A percentile compares a stretch with the other conserved stretches of the same genome.
Evolutionary conservation across 2,329 filamentous ascomycete species (phyloP).

Genomic region (Metarhizium brunneum): DNA sequence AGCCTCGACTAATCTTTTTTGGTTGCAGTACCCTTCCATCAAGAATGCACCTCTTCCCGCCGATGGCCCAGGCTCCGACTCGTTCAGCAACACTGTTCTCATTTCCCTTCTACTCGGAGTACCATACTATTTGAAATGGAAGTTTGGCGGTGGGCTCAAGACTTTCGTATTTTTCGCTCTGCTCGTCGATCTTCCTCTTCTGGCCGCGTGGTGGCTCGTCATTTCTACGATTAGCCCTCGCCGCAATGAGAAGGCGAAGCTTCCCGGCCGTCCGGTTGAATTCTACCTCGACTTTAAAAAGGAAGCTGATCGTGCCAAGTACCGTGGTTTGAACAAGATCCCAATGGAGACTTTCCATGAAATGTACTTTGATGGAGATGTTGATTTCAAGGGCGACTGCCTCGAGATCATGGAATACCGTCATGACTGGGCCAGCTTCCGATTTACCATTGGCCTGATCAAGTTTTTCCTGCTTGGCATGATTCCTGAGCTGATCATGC

Average conservation of each 20-base stretch:
- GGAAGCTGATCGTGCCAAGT: conserved; percentile 51
- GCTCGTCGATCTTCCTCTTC: conserved; percentile 68
- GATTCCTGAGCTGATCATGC: conserved; percentile 84
- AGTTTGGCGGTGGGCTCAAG: conserved; percentile 80
- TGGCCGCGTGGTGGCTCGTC: conserved; percentile 74
- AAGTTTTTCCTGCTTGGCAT: conserved; percentile 82
- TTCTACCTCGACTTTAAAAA: conserved; percentile 82
- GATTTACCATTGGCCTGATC: conserved; percentile 78
- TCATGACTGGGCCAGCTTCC: conserved; percentile 95
- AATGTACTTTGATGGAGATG: conserved; percentile 93
- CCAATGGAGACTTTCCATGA: conserved; percentile 92
- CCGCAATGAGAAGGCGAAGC: conserved; percentile 84
- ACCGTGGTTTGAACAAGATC: conserved; percentile 70
- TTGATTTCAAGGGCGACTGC: conserved; percentile 90
- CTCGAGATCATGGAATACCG: conserved; percentile 87
- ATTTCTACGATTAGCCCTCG: conserved; percentile 75
- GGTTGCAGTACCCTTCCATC: conserved; percentile 51
- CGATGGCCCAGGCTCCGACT: conserved; percentile 73
- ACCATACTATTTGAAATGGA: conserved; percentile 74
- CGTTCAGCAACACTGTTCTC: conserved; percentile 77
- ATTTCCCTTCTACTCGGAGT: conserved; percentile 59
- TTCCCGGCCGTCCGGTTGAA: conserved; percentile 80
- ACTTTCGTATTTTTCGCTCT: conserved; percentile 80
- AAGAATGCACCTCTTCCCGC: conserved; percentile 91
- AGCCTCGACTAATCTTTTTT: background rate